Evolutionary conservation across 1,284 basidiomycete genomes (phyloP), one percentile per base, ranked within the genome.

Genomic region (Grifola frondosa): DNA sequence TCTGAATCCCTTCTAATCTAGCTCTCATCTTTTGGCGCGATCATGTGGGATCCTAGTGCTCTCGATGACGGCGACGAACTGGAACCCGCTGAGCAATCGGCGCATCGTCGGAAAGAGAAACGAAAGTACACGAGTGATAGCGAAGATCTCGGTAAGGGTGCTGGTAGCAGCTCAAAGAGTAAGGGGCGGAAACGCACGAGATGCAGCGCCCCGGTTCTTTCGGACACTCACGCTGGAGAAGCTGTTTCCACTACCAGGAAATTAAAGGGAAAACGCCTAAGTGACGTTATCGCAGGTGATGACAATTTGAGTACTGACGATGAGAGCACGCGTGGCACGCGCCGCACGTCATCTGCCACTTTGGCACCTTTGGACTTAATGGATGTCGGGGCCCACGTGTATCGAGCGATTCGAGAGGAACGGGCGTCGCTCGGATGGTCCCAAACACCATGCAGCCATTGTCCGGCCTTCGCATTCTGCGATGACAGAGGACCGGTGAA

Each of bases 401-500:
- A 91, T 57, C 77, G 87, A 21, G 88, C 88, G 0, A 69, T 88
- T 16, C 76, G 74, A 31, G 77, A 80, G 40, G 77, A 81, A 53
- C 65, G 66, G 9, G 58, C 76, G 24, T 62, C 67, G 3, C 61
- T 84, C 4, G 84, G 81, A 11, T 79, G 80, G 70, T 74, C 74
- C 13, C 80, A 90, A 61, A 77, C 82, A 3, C 84, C 88, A 8
- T 91, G 88, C 60, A 80, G 78, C 30, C 66, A 74, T 24, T 91
- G 88, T 59, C 84, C 86, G 3, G 79, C 81, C 17, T 89, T 91
- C 57, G 80, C 82, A 23, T 91, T 91, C 58, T 91, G 88, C 65
- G 81, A 83, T 57, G 74, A 75, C 35, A 72, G 70, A 21, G 89
- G 88, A 2, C 88, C 90, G 0, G 87, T 90, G 23, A 89, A 90